Conservation (phyloP, 2,329 filamentous ascomycete species). For the Aspergillus brunneoviolaceus region DNA sequence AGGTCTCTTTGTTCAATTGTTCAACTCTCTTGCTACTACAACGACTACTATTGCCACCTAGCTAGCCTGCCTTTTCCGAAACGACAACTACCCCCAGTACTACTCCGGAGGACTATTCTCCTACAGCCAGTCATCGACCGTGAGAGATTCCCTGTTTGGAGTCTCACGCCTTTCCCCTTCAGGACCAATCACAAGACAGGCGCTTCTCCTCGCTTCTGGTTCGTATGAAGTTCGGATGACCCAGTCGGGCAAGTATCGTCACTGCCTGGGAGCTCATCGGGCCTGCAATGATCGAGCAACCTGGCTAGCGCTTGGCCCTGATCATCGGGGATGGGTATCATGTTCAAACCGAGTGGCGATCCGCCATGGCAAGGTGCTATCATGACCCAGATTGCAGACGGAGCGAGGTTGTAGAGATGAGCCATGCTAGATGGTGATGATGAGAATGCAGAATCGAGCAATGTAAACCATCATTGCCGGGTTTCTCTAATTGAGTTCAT, state of each 20-base stretch:
- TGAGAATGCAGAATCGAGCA: background rate
- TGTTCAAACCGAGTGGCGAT: background rate
- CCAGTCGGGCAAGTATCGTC: constrained; percentile 13
- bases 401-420: background rate
- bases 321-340: background rate
- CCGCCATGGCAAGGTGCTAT: background rate
- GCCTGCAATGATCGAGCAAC: background rate
- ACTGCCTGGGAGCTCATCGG: constrained; percentile 1
- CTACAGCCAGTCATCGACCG: background rate
- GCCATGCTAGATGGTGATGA: no score
- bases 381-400: background rate
- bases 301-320: background rate
- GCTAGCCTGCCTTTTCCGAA: background rate
- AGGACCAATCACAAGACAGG: constrained; percentile 22
- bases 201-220: constrained; percentile 16
- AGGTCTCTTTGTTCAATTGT: background rate
- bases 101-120: background rate
- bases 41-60: no score
- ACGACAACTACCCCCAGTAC: background rate
- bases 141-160: constrained; percentile 5
- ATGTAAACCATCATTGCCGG: background rate
- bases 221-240: background rate
- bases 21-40: background rate
- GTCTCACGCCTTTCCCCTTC: constrained; percentile 16
- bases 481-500: background rate